Percentiles rank a stretch among this genome's conserved stretches.
phyloP scores from a whole-genome alignment of 768 basidiomycete species.

The Mrakia hoshinonis region DNA sequence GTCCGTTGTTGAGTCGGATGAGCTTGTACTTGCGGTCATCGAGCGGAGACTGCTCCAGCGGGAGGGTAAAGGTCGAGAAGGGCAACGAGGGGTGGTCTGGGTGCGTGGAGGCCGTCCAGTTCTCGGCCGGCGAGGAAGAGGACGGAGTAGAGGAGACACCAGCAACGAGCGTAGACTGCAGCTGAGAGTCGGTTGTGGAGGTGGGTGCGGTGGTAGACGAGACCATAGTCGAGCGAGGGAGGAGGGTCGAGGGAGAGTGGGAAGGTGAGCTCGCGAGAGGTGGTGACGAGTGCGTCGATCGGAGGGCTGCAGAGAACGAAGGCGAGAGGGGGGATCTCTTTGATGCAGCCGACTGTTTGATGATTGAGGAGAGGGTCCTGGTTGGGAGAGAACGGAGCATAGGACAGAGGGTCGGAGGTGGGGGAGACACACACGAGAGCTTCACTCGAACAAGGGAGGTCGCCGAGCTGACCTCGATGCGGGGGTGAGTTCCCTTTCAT shows the following conservation, averaged over 20 bases:
- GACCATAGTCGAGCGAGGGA: background rate
- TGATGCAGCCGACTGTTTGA: background rate
- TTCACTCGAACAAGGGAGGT: too few species aligned
- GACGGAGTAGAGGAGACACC: background rate
- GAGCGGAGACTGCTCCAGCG: slow-evolving; percentile 61
- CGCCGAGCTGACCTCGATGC: background rate
- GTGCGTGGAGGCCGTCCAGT: background rate
- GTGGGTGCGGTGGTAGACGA: background rate
- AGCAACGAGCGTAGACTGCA: background rate
- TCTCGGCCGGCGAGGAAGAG: background rate
- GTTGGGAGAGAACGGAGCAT: slow-evolving; percentile 12
- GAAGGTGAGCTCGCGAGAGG: background rate
- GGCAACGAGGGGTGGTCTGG: background rate
- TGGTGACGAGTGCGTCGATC: background rate
- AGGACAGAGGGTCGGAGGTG: background rate
- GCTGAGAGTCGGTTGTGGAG: background rate
- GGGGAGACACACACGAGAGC: background rate
- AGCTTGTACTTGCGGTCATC: slow-evolving; percentile 73
- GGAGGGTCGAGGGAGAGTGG: background rate
- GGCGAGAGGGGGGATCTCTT: background rate
- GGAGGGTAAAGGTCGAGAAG: slow-evolving; percentile 46
- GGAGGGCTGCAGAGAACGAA: background rate
- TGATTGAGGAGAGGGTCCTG: background rate
- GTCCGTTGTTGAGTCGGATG: slow-evolving; percentile 75
- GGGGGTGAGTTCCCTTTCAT: background rate